Conservation (phyloP, 225 moss, liverwort and hornwort genomes). For the Ulota crispa region DNA sequence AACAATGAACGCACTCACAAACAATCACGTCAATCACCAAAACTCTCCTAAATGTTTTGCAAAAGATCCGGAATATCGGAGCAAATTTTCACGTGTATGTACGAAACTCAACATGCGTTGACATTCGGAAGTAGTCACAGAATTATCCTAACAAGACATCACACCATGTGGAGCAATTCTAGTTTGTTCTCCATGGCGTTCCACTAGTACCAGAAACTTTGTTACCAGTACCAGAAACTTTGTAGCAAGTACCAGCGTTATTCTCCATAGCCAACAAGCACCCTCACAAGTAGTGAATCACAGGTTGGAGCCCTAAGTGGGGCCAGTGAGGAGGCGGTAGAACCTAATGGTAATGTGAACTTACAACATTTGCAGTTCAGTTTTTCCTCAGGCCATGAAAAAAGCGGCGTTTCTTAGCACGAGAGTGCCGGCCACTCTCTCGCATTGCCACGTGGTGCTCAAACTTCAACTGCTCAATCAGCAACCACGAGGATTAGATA, state of each 20-base stretch:
- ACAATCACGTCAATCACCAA: background rate
- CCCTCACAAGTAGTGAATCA: conserved; percentile 45
- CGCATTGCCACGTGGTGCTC: conserved; percentile 63
- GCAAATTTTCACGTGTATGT: background rate
- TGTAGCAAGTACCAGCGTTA: conserved; percentile 3
- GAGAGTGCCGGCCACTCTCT: conserved; percentile 77
- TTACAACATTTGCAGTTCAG: background rate
- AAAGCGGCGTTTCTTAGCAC: conserved; percentile 84
- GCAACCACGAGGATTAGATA: background rate
- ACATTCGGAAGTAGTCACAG: conserved; percentile 11
- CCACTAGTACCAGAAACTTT: background rate
- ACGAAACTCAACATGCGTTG: background rate
- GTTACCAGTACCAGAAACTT: background rate
- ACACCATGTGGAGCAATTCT: background rate
- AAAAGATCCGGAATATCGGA: background rate
- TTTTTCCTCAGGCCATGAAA: conserved; percentile 79
- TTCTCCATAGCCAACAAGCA: conserved; percentile 13
- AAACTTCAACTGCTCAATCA: conserved; percentile 63
- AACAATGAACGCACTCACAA: background rate
- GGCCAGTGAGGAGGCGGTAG: background rate
- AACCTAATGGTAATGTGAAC: background rate
- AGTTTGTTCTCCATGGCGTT: background rate
- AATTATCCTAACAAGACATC: background rate
- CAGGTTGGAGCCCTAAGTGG: conserved; percentile 9
- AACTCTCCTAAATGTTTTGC: background rate